Percentiles rank a stretch among this genome's conserved stretches.
Conservation (phyloP, 2,329 filamentous ascomycete genomes). For the Thelonectria blattea region DNA sequence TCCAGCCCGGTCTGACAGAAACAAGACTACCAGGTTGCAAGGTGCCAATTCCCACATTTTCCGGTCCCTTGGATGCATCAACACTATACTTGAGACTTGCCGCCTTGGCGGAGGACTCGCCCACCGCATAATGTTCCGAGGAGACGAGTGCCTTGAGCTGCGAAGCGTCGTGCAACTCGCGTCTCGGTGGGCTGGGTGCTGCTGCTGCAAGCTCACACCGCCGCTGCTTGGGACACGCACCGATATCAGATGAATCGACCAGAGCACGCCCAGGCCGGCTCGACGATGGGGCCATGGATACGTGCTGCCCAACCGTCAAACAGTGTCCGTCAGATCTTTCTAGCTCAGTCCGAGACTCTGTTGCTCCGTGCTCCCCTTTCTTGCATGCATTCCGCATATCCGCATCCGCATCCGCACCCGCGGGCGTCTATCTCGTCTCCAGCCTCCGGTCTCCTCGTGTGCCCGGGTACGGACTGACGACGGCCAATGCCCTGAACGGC, state of each 20-base stretch:
- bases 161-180: neutral
- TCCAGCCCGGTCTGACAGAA: neutral
- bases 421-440: conserved; percentile 23
- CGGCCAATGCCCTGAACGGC: neutral
- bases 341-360: too few relatives aligned
- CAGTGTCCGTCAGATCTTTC: neutral
- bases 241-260: neutral
- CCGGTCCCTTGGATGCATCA: conserved; percentile 10
- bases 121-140: conserved; percentile 37
- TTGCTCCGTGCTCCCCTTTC: conserved; percentile 17
- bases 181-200: too few relatives aligned
- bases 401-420: conserved; percentile 19
- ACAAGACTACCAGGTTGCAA: neutral
- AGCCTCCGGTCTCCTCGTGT: conserved; percentile 17
- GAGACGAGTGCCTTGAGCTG: conserved; percentile 23
- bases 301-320: neutral
- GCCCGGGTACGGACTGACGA: conserved; percentile 5
- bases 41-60: neutral
- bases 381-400: conserved; percentile 20
- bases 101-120: conserved; percentile 28
- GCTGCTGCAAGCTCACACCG: neutral
- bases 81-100: conserved; percentile 24
- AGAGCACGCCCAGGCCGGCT: too few relatives aligned
- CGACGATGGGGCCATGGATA: neutral
- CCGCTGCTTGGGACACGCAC: neutral